Percentiles rank a stretch among this genome's conserved stretches.
Evolutionary conservation across 352 stramenopile species (phyloP).

Genomic region (Globisporangium sylvaticum): DNA sequence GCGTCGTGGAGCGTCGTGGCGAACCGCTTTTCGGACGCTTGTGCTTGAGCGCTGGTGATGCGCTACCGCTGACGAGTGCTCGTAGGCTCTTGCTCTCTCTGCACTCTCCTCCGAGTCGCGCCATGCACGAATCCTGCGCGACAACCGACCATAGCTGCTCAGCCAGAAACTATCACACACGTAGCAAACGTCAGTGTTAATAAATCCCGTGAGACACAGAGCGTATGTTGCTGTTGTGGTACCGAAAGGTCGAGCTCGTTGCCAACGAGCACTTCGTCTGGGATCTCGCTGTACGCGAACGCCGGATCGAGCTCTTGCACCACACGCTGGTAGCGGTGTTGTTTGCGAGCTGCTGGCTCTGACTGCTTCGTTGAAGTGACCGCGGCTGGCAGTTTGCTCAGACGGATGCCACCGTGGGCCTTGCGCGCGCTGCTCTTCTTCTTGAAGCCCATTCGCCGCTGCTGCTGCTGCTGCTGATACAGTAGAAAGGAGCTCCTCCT

Average conservation of each 20-base stretch:
- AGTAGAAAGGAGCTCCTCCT: too few relatives aligned
- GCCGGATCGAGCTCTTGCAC: slow-evolving; percentile 36
- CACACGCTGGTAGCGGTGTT: slow-evolving; percentile 1
- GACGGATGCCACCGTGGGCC: slow-evolving; percentile 43
- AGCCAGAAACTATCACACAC: background rate
- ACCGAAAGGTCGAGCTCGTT: slow-evolving; percentile 57
- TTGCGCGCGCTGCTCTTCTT: slow-evolving; percentile 33
- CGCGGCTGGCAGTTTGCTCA: slow-evolving; percentile 29
- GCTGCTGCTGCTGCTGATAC: background rate
- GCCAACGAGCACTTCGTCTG: slow-evolving; percentile 55
- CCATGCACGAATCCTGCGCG: slow-evolving; percentile 53
- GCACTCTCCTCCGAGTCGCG: slow-evolving; percentile 25
- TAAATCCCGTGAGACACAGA: too few relatives aligned
- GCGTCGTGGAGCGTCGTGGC: slow-evolving; percentile 16
- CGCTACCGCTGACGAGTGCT: background rate
- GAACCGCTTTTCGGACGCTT: slow-evolving; percentile 1
- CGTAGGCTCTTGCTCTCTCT: background rate
- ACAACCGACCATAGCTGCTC: slow-evolving; percentile 64
- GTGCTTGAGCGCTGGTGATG: background rate
- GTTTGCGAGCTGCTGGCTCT: background rate
- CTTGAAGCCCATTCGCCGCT: slow-evolving; percentile 20
- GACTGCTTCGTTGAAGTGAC: slow-evolving; percentile 5
- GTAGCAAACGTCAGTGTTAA: background rate
- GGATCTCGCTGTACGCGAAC: slow-evolving; percentile 62
- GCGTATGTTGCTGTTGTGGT: too few relatives aligned